Base-by-base conservation (phyloP, 2,329 filamentous ascomycete genomes). In the Aspergillus oerlinghausenensis region DNA sequence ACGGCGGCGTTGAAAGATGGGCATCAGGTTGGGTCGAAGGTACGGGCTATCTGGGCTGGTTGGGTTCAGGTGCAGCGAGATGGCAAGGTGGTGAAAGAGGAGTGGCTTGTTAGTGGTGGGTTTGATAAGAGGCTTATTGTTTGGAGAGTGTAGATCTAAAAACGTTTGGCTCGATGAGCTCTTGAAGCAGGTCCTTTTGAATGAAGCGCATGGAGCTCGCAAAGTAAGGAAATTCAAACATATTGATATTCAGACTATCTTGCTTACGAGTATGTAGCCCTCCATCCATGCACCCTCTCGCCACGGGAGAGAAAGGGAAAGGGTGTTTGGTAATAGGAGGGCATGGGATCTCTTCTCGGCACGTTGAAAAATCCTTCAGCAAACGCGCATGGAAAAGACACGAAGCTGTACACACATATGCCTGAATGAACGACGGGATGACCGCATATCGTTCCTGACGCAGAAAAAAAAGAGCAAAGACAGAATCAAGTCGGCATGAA, bases 371-470 rank as follows among this genome's bases (percentile, higher is more conserved):
- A 80, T 86, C 85, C 84, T 87, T 87, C 84, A 87, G 83, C 82
- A 80, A 77, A 77, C 79, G 79, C 79, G 79, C 82, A 85, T 83
- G 73, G 79, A 70, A 61, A 73, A 75, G 77, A 78, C 72, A 71
- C 79, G 81, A 79, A 78, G 84, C 84, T 87, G 85, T 88, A 88
- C 85, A 87, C 85, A 88, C 84, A 82, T 81, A 87, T 87, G 85
- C 84, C 82, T 75, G 62, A 59, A 47, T 54, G 49, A 28, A 47
- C 26, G 19, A 50, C 53, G 50, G 49, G 35, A 43, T 23, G 19
- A 50, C 59, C 54, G 50, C 32, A 49, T 50, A 56, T 50, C 54
- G 53, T 45, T 59, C 57, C 50, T 42, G 52, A 40, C 7, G 29
- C 8, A 43, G 48, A 45, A 49, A 25, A 26, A 21, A 26, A 26